Evolutionary conservation across 148 eudicot genomes (phyloP).

Genomic region (Chenopodium suecicum): DNA sequence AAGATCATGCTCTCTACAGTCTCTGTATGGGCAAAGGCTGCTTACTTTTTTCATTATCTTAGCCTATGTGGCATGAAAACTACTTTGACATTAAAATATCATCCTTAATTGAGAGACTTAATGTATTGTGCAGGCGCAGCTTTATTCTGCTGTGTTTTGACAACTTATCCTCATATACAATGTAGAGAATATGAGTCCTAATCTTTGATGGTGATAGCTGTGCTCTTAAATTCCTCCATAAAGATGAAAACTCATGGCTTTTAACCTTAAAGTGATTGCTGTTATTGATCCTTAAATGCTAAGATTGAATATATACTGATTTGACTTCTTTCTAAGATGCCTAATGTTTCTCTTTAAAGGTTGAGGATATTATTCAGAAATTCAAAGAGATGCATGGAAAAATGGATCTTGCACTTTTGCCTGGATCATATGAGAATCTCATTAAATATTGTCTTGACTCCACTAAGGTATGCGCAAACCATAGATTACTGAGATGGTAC

Average conservation of each 20-base stretch:
- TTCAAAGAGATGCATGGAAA: conserved; percentile 59
- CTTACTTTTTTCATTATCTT: background rate
- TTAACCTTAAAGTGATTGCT: conserved; percentile 1
- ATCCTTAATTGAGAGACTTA: background rate
- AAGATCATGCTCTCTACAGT: background rate
- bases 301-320: background rate
- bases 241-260: background rate
- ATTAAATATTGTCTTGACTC: conserved; percentile 54
- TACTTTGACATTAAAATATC: background rate
- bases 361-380: conserved; percentile 50
- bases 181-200: background rate
- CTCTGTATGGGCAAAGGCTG: background rate
- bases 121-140: background rate
- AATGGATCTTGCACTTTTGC: conserved; percentile 59
- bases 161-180: background rate
- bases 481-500: background rate
- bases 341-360: conserved; percentile 45
- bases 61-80: background rate
- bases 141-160: background rate
- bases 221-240: background rate
- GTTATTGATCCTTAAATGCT: background rate
- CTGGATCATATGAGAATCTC: conserved; percentile 67
- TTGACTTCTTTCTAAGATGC: conserved; percentile 11
- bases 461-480: conserved; percentile 48
- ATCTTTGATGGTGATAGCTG: background rate